Evolutionary conservation across 768 basidiomycete genomes (phyloP).

Genomic region (Cyclocybe aegerita): DNA sequence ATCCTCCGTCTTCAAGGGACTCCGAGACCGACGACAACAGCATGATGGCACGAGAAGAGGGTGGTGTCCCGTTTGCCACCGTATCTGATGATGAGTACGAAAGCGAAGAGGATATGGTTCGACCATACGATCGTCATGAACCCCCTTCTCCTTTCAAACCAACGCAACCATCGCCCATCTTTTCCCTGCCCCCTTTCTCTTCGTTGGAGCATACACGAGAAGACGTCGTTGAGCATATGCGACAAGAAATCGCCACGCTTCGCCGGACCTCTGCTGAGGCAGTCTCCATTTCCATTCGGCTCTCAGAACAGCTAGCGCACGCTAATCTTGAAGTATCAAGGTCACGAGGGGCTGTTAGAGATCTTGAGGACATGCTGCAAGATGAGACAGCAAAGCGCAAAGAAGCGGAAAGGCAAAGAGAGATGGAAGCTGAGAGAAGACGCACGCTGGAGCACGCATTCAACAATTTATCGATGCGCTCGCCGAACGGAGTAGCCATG

Average conservation of each 20-base stretch:
- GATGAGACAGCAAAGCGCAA: conserved; percentile 57
- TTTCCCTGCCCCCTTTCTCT: conserved; percentile 44
- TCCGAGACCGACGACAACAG: conserved; percentile 39
- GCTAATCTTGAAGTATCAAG: conserved; percentile 61
- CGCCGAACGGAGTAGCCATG: conserved; percentile 12
- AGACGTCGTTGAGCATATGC: conserved; percentile 57
- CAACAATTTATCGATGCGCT: conserved; percentile 13
- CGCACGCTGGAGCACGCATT: conserved; percentile 27
- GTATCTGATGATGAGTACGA: conserved; percentile 58
- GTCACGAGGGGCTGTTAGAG: conserved; percentile 51
- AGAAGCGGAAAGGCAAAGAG: conserved; percentile 54
- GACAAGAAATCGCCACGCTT: conserved; percentile 62
- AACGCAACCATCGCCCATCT: conserved; percentile 26
- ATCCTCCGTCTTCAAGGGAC: conserved; percentile 30
- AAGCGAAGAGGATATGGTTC: conserved; percentile 65
- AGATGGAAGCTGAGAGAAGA: conserved; percentile 48
- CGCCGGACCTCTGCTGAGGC: conserved; percentile 71
- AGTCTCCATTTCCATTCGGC: conserved; percentile 57
- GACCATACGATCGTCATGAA: conserved; percentile 43
- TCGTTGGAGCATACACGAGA: conserved; percentile 36
- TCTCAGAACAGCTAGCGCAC: conserved; percentile 71
- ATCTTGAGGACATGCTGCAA: conserved; percentile 57
- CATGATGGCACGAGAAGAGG: conserved; percentile 32
- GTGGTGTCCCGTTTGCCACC: conserved; percentile 22
- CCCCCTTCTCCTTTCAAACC: conserved; percentile 31